A percentile compares a stretch with the other conserved stretches of the same genome.
These are phyloP conservation scores for Hemileccinum rubropunctum DNA, from an alignment of 768 basidiomycete genomes.

Conservation along the genomic window DNA sequence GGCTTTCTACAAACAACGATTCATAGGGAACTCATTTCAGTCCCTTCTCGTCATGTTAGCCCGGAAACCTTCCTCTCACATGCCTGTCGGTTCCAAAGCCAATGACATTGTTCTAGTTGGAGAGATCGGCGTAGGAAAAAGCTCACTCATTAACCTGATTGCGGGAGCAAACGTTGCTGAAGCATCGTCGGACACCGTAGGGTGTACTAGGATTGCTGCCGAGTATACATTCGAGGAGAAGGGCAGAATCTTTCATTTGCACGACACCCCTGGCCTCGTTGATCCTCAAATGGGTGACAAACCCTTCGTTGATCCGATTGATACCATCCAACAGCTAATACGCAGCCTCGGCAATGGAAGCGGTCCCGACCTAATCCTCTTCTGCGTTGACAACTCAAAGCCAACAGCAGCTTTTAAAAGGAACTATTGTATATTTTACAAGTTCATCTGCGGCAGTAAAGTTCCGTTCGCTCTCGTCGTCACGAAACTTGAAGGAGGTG, in stretches of 20 bases:
- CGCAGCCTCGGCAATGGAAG: conserved; percentile 24
- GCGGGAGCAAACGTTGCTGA: conserved; percentile 21
- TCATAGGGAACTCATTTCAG: conserved; percentile 11
- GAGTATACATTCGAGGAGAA: conserved; percentile 25
- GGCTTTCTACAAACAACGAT: conserved; percentile 9
- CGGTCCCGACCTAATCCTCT: conserved; percentile 30
- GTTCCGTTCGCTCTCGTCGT: conserved; percentile 30
- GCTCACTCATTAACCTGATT: conserved; percentile 43
- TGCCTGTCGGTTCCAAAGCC: not conserved
- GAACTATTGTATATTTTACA: conserved; percentile 28
- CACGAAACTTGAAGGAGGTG: conserved; percentile 29
- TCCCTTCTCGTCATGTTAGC: conserved; percentile 6
- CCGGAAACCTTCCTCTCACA: conserved; percentile 5
- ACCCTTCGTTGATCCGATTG: conserved; percentile 23
- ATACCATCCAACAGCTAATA: conserved; percentile 29
- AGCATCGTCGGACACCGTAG: conserved; percentile 30
- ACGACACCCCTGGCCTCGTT: conserved; percentile 34
- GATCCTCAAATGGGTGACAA: conserved; percentile 22
- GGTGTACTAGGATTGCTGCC: conserved; percentile 31
- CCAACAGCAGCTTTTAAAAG: conserved; percentile 25
- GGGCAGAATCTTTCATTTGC: conserved; percentile 23
- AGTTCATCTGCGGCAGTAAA: conserved; percentile 24
- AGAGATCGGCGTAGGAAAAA: conserved; percentile 36
- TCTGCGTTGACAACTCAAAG: conserved; percentile 28
- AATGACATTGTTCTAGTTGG: conserved; percentile 38